Percentiles rank a stretch among this genome's conserved stretches.
These are phyloP conservation scores for Mycena polygramma DNA, from an alignment of 768 basidiomycete species.

Conservation along the genomic window DNA sequence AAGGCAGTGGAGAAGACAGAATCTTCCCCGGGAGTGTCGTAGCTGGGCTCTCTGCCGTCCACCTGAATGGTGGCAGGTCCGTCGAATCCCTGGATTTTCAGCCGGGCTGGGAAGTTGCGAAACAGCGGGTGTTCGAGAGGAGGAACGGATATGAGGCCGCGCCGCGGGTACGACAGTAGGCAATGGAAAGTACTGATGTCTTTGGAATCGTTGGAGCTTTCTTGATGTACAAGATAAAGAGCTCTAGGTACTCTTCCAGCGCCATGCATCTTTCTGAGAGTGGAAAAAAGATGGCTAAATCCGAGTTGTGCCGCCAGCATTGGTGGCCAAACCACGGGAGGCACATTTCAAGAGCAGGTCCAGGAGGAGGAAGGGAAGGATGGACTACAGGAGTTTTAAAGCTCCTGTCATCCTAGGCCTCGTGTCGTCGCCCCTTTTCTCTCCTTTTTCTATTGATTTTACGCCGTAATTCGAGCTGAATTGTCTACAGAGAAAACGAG, in stretches of 20 bases:
- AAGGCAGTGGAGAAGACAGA: conserved; percentile 2
- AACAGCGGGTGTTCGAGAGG: not conserved
- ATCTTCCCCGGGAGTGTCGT: not conserved
- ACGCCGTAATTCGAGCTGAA: too few relatives aligned
- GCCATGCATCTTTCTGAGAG: not conserved
- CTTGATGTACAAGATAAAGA: not conserved
- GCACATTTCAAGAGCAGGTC: conserved; percentile 1
- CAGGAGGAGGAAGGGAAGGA: conserved; percentile 2
- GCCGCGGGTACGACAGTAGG: conserved; percentile 12
- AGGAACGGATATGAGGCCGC: not conserved
- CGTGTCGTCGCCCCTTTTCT: too few relatives aligned
- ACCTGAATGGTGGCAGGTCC: not conserved
- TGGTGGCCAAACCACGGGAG: conserved; percentile 6
- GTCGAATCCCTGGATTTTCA: conserved; percentile 21
- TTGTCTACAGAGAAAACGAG: not conserved
- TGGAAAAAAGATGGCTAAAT: conserved; percentile 3
- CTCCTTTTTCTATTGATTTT: too few relatives aligned
- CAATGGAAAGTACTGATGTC: not conserved
- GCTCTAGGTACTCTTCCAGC: not conserved
- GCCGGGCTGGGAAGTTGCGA: not conserved
- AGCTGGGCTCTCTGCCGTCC: not conserved
- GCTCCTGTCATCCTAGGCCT: too few relatives aligned
- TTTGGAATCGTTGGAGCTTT: conserved; percentile 1
- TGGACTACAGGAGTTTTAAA: too few relatives aligned
- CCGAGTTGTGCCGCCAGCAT: conserved; percentile 1